phyloP scores from a whole-genome alignment of 345 rosid genomes.

The Laguncularia racemosa region DNA sequence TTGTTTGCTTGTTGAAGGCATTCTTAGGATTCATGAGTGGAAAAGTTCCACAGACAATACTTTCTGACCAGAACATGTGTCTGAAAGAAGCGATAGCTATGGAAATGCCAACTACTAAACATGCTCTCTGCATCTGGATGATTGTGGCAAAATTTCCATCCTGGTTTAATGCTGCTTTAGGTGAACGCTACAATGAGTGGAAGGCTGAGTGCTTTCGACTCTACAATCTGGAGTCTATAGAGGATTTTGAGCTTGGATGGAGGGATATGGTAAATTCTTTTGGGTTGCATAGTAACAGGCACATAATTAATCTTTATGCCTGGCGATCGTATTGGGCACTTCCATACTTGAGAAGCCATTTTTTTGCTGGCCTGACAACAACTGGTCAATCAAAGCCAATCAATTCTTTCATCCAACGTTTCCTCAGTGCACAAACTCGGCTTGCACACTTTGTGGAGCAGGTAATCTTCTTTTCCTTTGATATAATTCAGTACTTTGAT shows the following conservation, averaged over 20 bases:
- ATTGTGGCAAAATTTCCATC: conserved; percentile 89
- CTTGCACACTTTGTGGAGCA: conserved; percentile 92
- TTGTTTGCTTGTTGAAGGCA: conserved; percentile 38
- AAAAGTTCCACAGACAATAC: conserved; percentile 82
- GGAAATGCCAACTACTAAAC: conserved; percentile 83
- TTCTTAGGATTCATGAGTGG: conserved; percentile 83
- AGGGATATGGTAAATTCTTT: conserved; percentile 78
- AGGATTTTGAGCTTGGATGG: conserved; percentile 91
- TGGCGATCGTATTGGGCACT: conserved; percentile 75
- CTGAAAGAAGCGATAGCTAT: conserved; percentile 87
- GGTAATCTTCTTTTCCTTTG: conserved; percentile 33
- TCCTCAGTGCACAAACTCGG: conserved; percentile 80
- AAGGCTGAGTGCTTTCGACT: conserved; percentile 82
- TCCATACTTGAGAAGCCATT: conserved; percentile 81
- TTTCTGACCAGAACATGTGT: conserved; percentile 87
- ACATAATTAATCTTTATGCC: conserved; percentile 58
- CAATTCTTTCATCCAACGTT: conserved; percentile 88
- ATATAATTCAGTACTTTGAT: neutral
- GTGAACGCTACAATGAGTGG: conserved; percentile 93
- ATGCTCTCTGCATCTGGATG: conserved; percentile 97
- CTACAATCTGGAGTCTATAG: conserved; percentile 70
- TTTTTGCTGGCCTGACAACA: conserved; percentile 79
- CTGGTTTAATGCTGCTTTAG: conserved; percentile 89
- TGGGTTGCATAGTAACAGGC: conserved; percentile 86
- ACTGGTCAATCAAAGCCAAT: conserved; percentile 75